Evolutionary conservation across 2,329 filamentous ascomycete species (phyloP), one percentile per base, ranked within the genome.

Genomic region (Chlorencoelia australis): DNA sequence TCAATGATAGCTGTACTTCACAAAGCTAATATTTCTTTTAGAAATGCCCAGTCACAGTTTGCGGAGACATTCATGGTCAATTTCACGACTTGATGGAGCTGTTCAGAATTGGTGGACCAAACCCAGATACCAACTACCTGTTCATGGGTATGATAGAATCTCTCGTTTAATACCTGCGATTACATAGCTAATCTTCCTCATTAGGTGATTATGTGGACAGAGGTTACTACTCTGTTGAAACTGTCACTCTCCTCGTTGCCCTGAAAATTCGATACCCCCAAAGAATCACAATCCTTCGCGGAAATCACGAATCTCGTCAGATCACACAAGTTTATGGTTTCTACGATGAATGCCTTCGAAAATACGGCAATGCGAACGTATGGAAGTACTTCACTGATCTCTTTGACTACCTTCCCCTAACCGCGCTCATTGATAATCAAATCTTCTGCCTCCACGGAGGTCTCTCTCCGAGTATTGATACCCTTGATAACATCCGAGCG

Each of bases 381-480:
- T 98, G 91, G 91, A 95, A 95, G 69, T 95, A 86, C 60, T 98
- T 94, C 61, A 95, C 88, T 58, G 89, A 98, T 62, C 80, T 98
- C 37, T 98, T 98, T 66, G 91, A 98, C 67, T 98, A 91, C 67
- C 83, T 98, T 25, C 89, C 91, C 49, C 76, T 98, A 50, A 95
- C 89, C 47, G 91, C 91, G 51, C 78, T 98, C 54, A 94, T 98
- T 62, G 89, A 98, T 66, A 94, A 94, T 67, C 89, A 96, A 68
- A 95, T 98, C 58, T 94, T 98, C 66, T 98, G 91, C 65, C 80
- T 98, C 42, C 91, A 98, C 69, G 91, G 91, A 52, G 91, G 91
- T 49, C 72, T 98, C 45, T 94, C 85, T 43, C 91, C 91, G n/a
- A 93, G 82, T 59, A 94, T 94, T 56, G 86, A 94, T 60, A 94